Conservation (phyloP, 2,329 filamentous ascomycete genomes). For the Hypoxylon sp. region DNA sequence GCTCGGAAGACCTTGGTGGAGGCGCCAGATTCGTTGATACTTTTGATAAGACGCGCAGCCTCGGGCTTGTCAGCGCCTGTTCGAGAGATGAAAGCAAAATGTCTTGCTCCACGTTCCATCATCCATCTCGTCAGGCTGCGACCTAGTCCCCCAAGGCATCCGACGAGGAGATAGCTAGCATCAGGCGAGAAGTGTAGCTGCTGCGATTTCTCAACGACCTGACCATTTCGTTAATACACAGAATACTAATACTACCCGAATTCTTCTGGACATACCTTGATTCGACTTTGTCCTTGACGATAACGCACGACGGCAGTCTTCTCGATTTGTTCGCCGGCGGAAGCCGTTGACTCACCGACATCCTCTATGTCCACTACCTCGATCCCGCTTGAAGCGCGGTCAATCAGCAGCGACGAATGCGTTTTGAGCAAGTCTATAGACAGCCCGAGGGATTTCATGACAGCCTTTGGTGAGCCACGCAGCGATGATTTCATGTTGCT, state of each 20-base stretch:
- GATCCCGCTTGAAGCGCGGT: not conserved
- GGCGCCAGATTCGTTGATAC: constrained; percentile 37
- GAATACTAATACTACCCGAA: not conserved
- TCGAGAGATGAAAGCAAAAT: constrained; percentile 45
- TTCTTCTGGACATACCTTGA: constrained; percentile 26
- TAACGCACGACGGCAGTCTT: constrained; percentile 4
- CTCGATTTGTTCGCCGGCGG: not conserved
- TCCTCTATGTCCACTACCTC: constrained; percentile 4
- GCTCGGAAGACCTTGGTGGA: constrained; percentile 39
- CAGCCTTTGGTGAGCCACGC: not conserved
- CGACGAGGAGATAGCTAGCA: constrained; percentile 35
- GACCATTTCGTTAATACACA: not conserved
- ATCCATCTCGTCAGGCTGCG: constrained; percentile 46
- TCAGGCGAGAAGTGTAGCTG: constrained; percentile 26
- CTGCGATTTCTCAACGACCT: not conserved
- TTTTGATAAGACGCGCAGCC: constrained; percentile 37
- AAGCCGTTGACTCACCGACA: not conserved
- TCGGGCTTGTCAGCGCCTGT: constrained; percentile 38
- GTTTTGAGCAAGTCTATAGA: not conserved
- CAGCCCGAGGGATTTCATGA: not conserved
- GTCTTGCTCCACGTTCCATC: constrained; percentile 42
- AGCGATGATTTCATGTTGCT: constrained; percentile 12
- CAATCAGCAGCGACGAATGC: not conserved
- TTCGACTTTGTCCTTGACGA: constrained; percentile 3
- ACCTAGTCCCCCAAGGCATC: constrained; percentile 45